Conservation (phyloP, 1,284 basidiomycete genomes). For the Sporisorium iseilematis-ciliati region DNA sequence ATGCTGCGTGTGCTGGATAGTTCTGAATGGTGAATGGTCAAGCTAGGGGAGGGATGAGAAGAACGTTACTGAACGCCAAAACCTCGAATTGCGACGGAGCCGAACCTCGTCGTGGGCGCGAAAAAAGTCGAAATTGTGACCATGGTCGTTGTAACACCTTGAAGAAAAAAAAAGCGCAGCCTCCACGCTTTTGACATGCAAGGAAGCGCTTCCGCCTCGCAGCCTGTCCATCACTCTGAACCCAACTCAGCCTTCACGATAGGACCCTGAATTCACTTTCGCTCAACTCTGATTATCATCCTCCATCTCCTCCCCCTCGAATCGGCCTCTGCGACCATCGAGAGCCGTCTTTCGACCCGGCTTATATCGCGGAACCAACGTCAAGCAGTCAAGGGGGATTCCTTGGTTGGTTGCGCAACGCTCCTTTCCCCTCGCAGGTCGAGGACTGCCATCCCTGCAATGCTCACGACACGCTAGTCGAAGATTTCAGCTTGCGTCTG, state of each 20-base stretch:
- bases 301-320: too few species aligned
- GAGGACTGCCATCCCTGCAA: constrained; percentile 12
- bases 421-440: neutral
- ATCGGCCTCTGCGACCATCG: neutral
- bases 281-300: neutral
- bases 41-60: neutral
- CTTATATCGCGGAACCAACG: neutral
- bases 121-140: neutral
- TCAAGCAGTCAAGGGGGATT: neutral
- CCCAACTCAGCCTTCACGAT: constrained; percentile 9
- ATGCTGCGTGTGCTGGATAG: too few species aligned
- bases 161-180: neutral
- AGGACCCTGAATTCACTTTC: constrained; percentile 5
- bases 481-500: constrained; percentile 4
- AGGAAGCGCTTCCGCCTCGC: neutral
- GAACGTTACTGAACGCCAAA: neutral
- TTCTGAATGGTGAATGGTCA: neutral
- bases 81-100: constrained; percentile 20
- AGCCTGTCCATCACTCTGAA: neutral
- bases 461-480: constrained; percentile 10
- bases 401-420: neutral
- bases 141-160: constrained; percentile 5
- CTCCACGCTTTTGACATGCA: constrained; percentile 9
- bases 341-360: neutral
- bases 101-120: neutral